These are phyloP conservation scores for Licmophora abbreviata DNA, from an alignment of 108 stramenopile genomes.

Conservation along the genomic window DNA sequence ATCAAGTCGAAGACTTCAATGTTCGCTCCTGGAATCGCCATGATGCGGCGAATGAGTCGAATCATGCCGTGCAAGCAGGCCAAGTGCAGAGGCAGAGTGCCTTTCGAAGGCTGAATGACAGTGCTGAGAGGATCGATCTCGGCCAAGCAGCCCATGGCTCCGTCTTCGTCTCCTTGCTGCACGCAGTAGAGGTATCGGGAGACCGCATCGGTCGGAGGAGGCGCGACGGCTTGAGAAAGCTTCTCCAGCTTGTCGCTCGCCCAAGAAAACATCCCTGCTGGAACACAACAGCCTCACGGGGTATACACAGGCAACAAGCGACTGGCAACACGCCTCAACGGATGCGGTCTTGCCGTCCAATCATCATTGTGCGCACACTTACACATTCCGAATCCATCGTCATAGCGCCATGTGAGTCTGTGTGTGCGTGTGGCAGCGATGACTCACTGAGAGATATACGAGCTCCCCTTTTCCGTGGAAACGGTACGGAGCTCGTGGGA, in stretches of 20 bases:
- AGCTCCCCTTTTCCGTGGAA: too few species aligned
- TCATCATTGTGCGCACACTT: too few species aligned
- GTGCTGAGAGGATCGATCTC: constrained; percentile 23
- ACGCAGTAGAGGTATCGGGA: constrained; percentile 32
- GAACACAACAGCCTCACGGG: too few species aligned
- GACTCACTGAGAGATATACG: too few species aligned
- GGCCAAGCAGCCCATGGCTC: constrained; percentile 35
- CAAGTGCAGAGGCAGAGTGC: constrained; percentile 57
- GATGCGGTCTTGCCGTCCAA: too few species aligned
- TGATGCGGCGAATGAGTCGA: constrained; percentile 27
- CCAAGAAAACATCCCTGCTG: constrained; percentile 84
- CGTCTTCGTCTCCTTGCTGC: constrained; percentile 30
- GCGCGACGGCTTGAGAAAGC: constrained; percentile 69
- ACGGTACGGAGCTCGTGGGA: too few species aligned
- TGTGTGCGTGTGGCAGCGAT: too few species aligned
- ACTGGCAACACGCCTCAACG: too few species aligned
- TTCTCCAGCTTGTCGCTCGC: constrained; percentile 57
- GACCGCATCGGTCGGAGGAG: constrained; percentile 59
- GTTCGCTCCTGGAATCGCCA: constrained; percentile 32
- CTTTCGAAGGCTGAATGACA: constrained; percentile 27
- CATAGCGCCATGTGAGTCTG: too few species aligned
- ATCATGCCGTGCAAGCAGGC: constrained; percentile 37
- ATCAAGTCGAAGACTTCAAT: constrained; percentile 39
- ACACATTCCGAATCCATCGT: too few species aligned
- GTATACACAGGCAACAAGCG: too few species aligned